phyloP scores from a whole-genome alignment of 257 asterid species.

The Paulownia fortunei region DNA sequence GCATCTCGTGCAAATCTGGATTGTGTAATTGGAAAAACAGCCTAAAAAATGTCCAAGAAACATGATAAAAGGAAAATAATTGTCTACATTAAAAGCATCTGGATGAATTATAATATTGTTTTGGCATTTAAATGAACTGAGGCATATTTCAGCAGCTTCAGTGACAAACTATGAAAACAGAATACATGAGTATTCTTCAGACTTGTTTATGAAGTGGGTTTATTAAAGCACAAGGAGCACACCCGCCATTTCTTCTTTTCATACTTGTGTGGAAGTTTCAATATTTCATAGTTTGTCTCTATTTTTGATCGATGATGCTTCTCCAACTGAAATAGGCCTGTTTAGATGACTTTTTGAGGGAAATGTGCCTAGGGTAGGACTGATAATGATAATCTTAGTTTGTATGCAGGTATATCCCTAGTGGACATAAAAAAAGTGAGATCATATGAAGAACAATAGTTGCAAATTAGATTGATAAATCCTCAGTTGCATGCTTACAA shows the following conservation, averaged over 20 bases:
- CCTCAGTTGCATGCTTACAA: constrained; percentile 27
- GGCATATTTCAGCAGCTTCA: too few relatives aligned
- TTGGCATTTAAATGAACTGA: too few relatives aligned
- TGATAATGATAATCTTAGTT: neutral
- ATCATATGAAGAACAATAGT: neutral
- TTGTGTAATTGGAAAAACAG: too few relatives aligned
- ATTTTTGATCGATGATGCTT: neutral
- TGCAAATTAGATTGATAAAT: constrained; percentile 2
- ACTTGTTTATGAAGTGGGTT: too few relatives aligned
- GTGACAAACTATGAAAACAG: too few relatives aligned
- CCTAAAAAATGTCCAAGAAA: too few relatives aligned
- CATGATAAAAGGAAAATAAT: too few relatives aligned
- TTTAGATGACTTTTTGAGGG: constrained; percentile 12
- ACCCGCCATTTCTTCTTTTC: neutral
- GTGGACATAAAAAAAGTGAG: neutral
- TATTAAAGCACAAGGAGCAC: too few relatives aligned
- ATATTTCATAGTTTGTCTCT: neutral
- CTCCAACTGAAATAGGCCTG: neutral
- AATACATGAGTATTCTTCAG: too few relatives aligned
- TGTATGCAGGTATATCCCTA: neutral
- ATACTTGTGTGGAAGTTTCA: neutral
- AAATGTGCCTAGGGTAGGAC: neutral
- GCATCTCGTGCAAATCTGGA: too few relatives aligned
- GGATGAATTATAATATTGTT: too few relatives aligned
- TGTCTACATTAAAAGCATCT: too few relatives aligned